Evolutionary conservation across 257 asterid species (phyloP), one percentile per base, ranked within the genome.

Genomic region (Cruciata laevipes): DNA sequence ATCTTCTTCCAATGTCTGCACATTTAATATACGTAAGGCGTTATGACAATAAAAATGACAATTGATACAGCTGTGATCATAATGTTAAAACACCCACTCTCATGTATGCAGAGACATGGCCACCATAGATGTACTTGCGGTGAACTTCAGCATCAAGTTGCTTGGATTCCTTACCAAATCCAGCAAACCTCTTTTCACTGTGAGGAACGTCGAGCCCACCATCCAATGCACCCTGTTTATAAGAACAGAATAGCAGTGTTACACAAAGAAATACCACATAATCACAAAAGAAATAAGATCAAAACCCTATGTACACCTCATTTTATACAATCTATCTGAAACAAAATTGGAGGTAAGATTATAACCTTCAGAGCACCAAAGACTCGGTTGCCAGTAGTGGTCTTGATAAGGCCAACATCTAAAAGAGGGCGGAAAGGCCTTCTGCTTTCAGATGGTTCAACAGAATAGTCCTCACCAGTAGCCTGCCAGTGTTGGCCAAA

Each of bases 121-220:
- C 97, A 3, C 97, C 97, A 64, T 77, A 87, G 56, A 89, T 80
- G 85, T 89, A 89, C 69, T 89, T 89, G 58, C 94, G 85, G 60
- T 89, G 97, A 33, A 81, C 88, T 37, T 89, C 97, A 42, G 97
- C 78, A 58, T 89, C 93, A 73, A 89, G 97, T 52, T 83, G 83
- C 49, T 89, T 87, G 71, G 65, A 76, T 0, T 84, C 95, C 83
- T 89, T 89, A 82, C 67, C 74, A 63, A 73, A 89, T 31, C 97
- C 97, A 33, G 97, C 94, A 73, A 87, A 89, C 77, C 95, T 85
- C 83, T 89, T 87, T 5, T 90, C 97, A 30, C 95, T 86, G 74
- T 90, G 97, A 63, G 97, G 97, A 61, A 90, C 82, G 69, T 89
- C 97, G 2, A 89, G 81, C 11, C 97, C 97, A 47, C 88, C 97